A percentile compares a stretch with the other conserved stretches of the same genome.
Evolutionary conservation across 306 rosid species (phyloP).

Genomic region (Crataegus laevigata): DNA sequence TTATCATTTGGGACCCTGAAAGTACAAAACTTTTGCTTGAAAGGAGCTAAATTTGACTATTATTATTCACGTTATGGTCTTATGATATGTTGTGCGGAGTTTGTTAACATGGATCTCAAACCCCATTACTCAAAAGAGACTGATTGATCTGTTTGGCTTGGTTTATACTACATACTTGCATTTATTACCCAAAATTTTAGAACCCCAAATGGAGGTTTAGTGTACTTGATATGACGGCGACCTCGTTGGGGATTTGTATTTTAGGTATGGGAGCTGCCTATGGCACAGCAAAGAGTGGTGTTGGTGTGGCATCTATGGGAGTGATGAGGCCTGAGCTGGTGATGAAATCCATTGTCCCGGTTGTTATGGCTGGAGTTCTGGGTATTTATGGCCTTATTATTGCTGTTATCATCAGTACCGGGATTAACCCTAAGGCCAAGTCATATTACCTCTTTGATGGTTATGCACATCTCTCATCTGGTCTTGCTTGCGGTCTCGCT

Average conservation of each 20-base stretch:
- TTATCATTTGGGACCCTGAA: neutral
- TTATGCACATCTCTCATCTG: constrained; percentile 85
- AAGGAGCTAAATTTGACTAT: neutral
- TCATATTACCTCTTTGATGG: constrained; percentile 85
- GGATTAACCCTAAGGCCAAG: constrained; percentile 85
- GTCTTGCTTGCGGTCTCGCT: constrained; percentile 83
- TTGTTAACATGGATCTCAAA: neutral
- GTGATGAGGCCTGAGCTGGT: constrained; percentile 93
- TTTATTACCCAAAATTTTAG: neutral
- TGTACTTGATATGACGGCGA: neutral
- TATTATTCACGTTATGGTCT: neutral
- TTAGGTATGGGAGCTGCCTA: constrained; percentile 94
- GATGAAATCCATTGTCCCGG: constrained; percentile 87
- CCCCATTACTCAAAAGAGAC: neutral
- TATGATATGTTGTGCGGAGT: neutral
- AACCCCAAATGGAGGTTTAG: neutral
- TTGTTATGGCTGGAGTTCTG: constrained; percentile 93
- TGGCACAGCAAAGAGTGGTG: constrained; percentile 87
- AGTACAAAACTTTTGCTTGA: neutral
- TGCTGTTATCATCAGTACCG: constrained; percentile 86
- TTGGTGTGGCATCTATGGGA: constrained; percentile 90
- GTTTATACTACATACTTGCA: neutral
- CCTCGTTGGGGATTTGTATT: neutral
- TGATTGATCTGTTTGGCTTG: neutral
- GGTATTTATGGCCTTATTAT: constrained; percentile 88